Percentiles rank a stretch among this genome's conserved stretches.
Conservation (phyloP, 352 stramenopile genomes). For the Phytophthora colocasiae region DNA sequence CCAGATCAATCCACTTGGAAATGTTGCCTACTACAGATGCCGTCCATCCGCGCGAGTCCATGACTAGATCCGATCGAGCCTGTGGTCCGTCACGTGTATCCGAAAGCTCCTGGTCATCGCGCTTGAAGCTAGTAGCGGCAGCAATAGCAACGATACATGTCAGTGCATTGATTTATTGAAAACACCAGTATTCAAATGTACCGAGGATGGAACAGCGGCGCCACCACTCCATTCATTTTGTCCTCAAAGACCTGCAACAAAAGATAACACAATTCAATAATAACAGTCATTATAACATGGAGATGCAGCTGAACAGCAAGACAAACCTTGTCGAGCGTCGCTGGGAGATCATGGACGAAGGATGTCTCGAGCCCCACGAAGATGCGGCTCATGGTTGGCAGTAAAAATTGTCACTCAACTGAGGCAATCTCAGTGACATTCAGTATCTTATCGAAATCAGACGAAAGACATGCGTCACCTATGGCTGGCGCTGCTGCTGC, state of each 20-base stretch:
- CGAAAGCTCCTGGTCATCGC: slow-evolving; percentile 71
- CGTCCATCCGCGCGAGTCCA: slow-evolving; percentile 88
- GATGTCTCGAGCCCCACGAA: slow-evolving; percentile 83
- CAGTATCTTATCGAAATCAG: no score
- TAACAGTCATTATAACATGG: not conserved
- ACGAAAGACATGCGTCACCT: slow-evolving; percentile 3
- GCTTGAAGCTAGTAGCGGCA: slow-evolving; percentile 58
- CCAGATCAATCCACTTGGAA: slow-evolving; percentile 84
- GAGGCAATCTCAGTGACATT: not conserved
- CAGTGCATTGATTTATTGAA: not conserved
- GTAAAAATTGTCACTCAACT: slow-evolving; percentile 13
- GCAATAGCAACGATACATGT: not conserved
- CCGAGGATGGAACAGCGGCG: slow-evolving; percentile 86
- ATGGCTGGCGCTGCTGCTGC: slow-evolving; percentile 26
- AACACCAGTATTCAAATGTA: slow-evolving; percentile 18
- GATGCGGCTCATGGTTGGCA: slow-evolving; percentile 52
- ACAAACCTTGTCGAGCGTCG: slow-evolving; percentile 64
- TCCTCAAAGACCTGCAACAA: slow-evolving; percentile 66
- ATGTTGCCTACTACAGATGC: slow-evolving; percentile 81
- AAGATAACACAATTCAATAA: slow-evolving; percentile 5
- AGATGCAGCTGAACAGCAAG: not conserved
- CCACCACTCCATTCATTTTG: slow-evolving; percentile 81
- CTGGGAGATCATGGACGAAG: slow-evolving; percentile 73
- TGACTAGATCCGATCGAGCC: slow-evolving; percentile 80
- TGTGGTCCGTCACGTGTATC: slow-evolving; percentile 62